Evolutionary conservation across 148 eudicot genomes (phyloP), one percentile per base, ranked within the genome.

Genomic region (Fagopyrum tataricum): DNA sequence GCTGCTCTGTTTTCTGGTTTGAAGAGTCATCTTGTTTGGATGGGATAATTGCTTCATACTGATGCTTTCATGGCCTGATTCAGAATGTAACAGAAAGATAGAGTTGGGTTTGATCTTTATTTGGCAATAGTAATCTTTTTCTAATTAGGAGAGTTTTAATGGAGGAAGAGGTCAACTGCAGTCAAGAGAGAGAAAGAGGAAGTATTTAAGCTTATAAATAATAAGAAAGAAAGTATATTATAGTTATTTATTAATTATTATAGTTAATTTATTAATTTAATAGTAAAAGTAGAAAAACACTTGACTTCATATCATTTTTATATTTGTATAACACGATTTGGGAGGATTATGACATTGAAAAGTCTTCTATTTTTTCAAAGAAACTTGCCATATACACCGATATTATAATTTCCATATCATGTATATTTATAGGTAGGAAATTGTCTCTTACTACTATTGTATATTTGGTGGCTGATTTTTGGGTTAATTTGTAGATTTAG

Each of bases 61-160:
- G 67, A 7, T 64, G 69, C 42, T 39, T 64, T 64, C 69, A 64
- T 61, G 67, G 67, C 67, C 67, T 5, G 67, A 23, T 61, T 31
- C 14, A 12, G 41, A 20, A 48, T 13, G 4, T 48, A 17, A 14
- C 4, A 6, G 21, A n/a, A 10, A 24, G 9, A 5, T 43, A 15
- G 41, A 62, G 11, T 31, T 26, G 67, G 42, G 67, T 26, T 31
- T 13, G 42, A 31, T 20, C 24, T 56, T 20, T 0, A 4, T 46
- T 10, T 11, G 48, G 12, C 7, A 31, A 44, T 5, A 7, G 48
- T 44, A 13, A 46, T 46, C 49, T 46, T 46, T 46, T 6, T 56
- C 26, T 56, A 56, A 20, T 21, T 56, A 56, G 31, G 62, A 20
- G 62, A 56, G 62, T 56, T 20, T 56, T 56, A 56, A 56, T 56